Evolutionary conservation across 805 yeast species (phyloP), one percentile per base, ranked within the genome.

Genomic region (Blastobotrys muscicola): DNA sequence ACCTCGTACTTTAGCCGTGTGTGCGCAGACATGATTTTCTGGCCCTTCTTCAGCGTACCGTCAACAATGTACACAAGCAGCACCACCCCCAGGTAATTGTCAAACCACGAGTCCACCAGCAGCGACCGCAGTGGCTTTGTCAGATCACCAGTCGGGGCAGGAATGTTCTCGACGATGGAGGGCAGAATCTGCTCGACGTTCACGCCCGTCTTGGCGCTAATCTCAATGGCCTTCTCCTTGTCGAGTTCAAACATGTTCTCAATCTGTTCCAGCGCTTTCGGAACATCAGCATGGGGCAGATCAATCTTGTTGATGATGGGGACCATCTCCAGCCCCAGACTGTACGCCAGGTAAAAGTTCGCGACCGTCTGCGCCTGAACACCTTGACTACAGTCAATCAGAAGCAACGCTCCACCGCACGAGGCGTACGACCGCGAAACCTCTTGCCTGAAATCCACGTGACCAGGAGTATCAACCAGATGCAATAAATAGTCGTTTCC

Each of bases 341-440:
- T 81, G 57, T 83, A 82, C 0, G 97, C 98, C 44, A 90, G 69
- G 56, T 82, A 85, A 64, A 85, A 90, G 61, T 92, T 90, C 16
- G 98, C 97, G n/a, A 90, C 97, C 0, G 98, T 92, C 61, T 90
- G 98, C 0, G 97, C 97, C 61, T 87, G 97, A 3, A 90, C 87
- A 41, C 97, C 97, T 57, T 92, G 97, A 2, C 90, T 74, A 1
- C 97, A 97, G 67, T 92, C 98, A 1, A 90, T 94, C 15, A 90
- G 63, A 34, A 90, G 62, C 34, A 90, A 65, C 0, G 97, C 97
- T 10, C 97, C 97, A 32, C 89, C 94, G 67, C 97, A 92, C 0
- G 96, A 84, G 2, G 97, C 97, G 63, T 89, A 89, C 6, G 95
- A 85, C 52, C 97, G 66, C 3, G 94, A 79, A 1, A 90, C 98